phyloP scores from a whole-genome alignment of 176 grass and related monocot genomes.

The Oryza officinalis region DNA sequence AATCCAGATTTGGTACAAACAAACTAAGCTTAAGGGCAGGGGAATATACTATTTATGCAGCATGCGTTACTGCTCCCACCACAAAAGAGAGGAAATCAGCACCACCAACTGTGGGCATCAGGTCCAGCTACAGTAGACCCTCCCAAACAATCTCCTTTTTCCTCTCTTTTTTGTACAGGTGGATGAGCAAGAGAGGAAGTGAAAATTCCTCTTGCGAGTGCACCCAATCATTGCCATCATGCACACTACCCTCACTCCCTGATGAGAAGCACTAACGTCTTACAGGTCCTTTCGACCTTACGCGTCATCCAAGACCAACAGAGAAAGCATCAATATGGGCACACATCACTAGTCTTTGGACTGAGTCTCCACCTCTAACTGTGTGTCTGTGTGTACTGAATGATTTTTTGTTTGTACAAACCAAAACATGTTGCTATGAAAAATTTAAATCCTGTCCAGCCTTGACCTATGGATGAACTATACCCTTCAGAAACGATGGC shows the following conservation, averaged over 20 bases:
- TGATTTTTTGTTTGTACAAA: slow-evolving; percentile 27
- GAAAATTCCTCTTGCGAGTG: slow-evolving; percentile 16
- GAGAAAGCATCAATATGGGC: slow-evolving; percentile 17
- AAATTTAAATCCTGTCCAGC: not conserved
- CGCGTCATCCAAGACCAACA: slow-evolving; percentile 22
- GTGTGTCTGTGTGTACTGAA: not conserved
- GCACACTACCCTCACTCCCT: not conserved
- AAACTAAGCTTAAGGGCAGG: not conserved
- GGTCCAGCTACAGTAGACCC: slow-evolving; percentile 1
- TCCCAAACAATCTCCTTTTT: slow-evolving; percentile 23
- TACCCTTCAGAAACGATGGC: not conserved
- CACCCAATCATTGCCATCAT: slow-evolving; percentile 33
- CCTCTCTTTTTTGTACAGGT: not conserved
- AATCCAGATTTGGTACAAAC: not conserved
- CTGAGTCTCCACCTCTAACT: slow-evolving; percentile 27
- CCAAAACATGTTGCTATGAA: not conserved
- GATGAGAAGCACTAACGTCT: slow-evolving; percentile 27
- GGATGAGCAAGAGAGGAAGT: slow-evolving; percentile 8
- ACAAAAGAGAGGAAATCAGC: slow-evolving; percentile 1
- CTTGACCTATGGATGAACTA: slow-evolving; percentile 18
- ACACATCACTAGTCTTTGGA: not conserved
- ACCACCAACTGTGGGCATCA: slow-evolving; percentile 14
- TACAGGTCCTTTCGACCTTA: slow-evolving; percentile 15
- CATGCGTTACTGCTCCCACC: not conserved
- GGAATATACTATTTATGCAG: slow-evolving; percentile 15